Evolutionary conservation across 2,329 filamentous ascomycete genomes (phyloP), one percentile per base, ranked within the genome.

Genomic region (Beauveria sp.): DNA sequence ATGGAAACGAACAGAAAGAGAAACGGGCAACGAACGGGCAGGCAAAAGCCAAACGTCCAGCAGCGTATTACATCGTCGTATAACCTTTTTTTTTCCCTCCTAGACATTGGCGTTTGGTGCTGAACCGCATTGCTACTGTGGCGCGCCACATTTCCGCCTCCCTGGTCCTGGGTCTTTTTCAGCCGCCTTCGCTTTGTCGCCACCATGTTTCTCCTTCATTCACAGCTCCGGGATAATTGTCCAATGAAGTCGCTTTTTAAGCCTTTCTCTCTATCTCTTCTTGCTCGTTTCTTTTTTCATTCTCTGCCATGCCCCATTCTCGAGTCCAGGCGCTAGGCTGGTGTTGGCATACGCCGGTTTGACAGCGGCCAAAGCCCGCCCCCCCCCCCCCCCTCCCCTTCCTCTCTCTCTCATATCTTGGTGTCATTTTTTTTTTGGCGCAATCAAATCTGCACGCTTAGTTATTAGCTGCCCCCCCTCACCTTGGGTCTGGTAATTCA

Each of bases 251-350:
- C n/a, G n/a, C 50, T 6, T 6, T 24, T 53, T 10, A 6, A 53
- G 3, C 50, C 50, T 24, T 12, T 40, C 28, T 51, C 28, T 34
- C 20, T 38, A n/a, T 12, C 2, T 24, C 20, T 51, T 51, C 20
- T 14, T 24, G 20, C 28, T 55, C 43, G 16, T 20, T 28, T 53
- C 8, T 54, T 43, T 26, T 26, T 5, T 16, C 20, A n/a, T 30
- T 45, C 22, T 43, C n/a, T 45, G 43, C 38, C 22, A 20, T 54
- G 47, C 40, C 50, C 59, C 59, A 61, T 56, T 46, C 59, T 56
- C 59, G 59, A 61, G 59, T 56, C 59, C 56, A 46, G 30, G 34
- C 59, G 28, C 58, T 61, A 55, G 30, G 30, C 59, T 61, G 5
- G 14, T 61, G 51, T 61, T 61, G 51, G 59, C 54, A 46, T 30